Conservation (phyloP, 192 early-diverging fungal species). For the Helicostylum pulchrum region DNA sequence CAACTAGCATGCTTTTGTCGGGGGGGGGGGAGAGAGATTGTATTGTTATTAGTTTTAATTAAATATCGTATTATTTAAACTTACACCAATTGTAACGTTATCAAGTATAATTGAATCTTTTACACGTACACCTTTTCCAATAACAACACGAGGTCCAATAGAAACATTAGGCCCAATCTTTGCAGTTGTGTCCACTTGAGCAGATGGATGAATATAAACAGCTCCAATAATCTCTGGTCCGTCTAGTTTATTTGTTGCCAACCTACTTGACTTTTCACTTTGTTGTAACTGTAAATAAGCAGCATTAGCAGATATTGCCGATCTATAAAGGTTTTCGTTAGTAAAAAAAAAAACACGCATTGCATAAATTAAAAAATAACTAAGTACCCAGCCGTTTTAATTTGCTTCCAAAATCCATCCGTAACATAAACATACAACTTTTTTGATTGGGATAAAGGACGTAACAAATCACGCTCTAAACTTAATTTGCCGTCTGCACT, state of each 20-base stretch:
- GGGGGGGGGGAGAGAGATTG: too few relatives aligned
- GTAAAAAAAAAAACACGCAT: background rate
- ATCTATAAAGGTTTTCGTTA: constrained; percentile 42
- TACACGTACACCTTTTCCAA: constrained; percentile 92
- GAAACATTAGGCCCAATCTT: constrained; percentile 96
- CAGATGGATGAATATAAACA: constrained; percentile 95
- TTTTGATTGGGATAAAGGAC: constrained; percentile 75
- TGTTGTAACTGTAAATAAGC: constrained; percentile 85
- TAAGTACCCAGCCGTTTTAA: constrained; percentile 73
- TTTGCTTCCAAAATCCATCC: constrained; percentile 92
- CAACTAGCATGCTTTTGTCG: constrained; percentile 83
- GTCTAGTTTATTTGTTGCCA: constrained; percentile 46
- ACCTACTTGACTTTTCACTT: constrained; percentile 55
- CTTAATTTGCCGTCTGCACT: constrained; percentile 60
- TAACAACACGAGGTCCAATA: constrained; percentile 82
- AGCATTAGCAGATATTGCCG: constrained; percentile 91
- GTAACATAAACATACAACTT: constrained; percentile 88
- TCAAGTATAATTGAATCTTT: constrained; percentile 93
- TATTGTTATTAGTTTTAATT: too few relatives aligned
- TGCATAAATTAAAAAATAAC: background rate
- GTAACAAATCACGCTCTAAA: constrained; percentile 94
- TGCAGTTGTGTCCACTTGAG: constrained; percentile 86
- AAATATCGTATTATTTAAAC: background rate
- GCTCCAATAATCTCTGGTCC: constrained; percentile 83
- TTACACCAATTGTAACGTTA: constrained; percentile 73